Conservation (phyloP, 768 basidiomycete species). For the Phaeolepiota aurea region DNA sequence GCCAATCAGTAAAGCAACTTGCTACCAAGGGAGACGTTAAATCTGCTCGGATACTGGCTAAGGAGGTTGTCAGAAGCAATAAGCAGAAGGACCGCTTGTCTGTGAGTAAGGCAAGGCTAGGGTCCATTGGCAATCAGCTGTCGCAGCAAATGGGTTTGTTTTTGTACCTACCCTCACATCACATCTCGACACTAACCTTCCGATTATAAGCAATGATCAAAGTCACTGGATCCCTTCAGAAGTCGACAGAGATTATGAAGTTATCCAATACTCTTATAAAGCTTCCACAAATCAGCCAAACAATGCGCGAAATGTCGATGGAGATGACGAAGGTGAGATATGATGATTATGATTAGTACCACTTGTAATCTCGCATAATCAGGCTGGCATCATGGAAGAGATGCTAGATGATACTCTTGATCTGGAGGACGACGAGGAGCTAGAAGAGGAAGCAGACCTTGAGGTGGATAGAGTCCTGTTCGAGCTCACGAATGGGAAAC, state of each 20-base stretch:
- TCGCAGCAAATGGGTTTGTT: slow-evolving; percentile 83
- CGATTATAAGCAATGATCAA: slow-evolving; percentile 77
- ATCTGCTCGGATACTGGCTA: slow-evolving; percentile 86
- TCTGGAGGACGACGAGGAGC: slow-evolving; percentile 88
- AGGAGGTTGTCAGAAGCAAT: slow-evolving; percentile 89
- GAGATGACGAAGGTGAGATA: slow-evolving; percentile 92
- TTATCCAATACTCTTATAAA: slow-evolving; percentile 88
- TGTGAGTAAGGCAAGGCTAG: slow-evolving; percentile 87
- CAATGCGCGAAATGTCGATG: slow-evolving; percentile 98
- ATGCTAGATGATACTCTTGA: slow-evolving; percentile 94
- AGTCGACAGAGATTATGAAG: slow-evolving; percentile 98
- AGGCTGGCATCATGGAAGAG: slow-evolving; percentile 98
- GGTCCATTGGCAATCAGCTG: slow-evolving; percentile 85
- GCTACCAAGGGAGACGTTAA: slow-evolving; percentile 89
- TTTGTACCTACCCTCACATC: background rate
- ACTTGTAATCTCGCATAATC: slow-evolving; percentile 2
- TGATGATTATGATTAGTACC: background rate
- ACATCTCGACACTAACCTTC: slow-evolving; percentile 1
- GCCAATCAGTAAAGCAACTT: slow-evolving; percentile 76
- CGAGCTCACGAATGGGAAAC: slow-evolving; percentile 91
- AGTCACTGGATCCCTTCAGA: slow-evolving; percentile 95
- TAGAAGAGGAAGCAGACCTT: slow-evolving; percentile 94
- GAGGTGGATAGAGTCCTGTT: slow-evolving; percentile 96
- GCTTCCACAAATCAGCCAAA: slow-evolving; percentile 84
- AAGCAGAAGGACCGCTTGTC: slow-evolving; percentile 92